Base-by-base conservation (phyloP, 2,329 filamentous ascomycete genomes). In the Phialocephala sp. region DNA sequence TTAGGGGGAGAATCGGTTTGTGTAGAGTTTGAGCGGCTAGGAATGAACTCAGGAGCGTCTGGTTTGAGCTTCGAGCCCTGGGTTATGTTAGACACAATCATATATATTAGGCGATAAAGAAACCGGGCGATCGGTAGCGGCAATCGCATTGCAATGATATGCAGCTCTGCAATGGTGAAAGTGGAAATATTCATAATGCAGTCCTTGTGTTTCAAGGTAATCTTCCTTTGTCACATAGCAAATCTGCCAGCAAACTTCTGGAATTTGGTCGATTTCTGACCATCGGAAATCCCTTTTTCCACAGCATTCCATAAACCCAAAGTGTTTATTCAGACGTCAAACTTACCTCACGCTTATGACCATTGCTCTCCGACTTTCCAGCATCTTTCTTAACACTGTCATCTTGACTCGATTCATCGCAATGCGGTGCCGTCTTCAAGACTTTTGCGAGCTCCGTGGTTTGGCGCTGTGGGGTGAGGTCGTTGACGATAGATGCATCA, bases 31-130 rank as follows among this genome's bases (percentile, higher is more conserved):
- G 65, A 50, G 37, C 43, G 54, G 58, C 60, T 54, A 22, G 78
- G 79, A 52, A 80, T 66, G 66, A 80, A 80, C 63, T 78, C 78
- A 18, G 78, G 78, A n/a, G 78, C 78, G 61, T 80, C 77, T 8
- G 78, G 75, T 67, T 79, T 81, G 62, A 76, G 64, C 47, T 68
- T 77, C 14, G 73, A 75, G 20, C 67, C 70, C 70, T 72, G 66
- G 37, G n/a, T 36, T 45, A 47, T 56, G 64, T 66, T 68, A 69
- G 67, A 47, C 2, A 27, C 15, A 39, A 47, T 32, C 24, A 22
- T 56, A 55, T 55, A 57, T 55, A 57, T 20, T 9, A 52, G 11
- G 39, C 20, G 4, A 36, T 24, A 60, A 1, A 36, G 41, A 43
- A 43, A 12, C 27, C 32, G 9, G 8, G 37, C 4, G 11, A 8